Conservation (phyloP, 352 stramenopile species). For the Pythium brachiatum region DNA sequence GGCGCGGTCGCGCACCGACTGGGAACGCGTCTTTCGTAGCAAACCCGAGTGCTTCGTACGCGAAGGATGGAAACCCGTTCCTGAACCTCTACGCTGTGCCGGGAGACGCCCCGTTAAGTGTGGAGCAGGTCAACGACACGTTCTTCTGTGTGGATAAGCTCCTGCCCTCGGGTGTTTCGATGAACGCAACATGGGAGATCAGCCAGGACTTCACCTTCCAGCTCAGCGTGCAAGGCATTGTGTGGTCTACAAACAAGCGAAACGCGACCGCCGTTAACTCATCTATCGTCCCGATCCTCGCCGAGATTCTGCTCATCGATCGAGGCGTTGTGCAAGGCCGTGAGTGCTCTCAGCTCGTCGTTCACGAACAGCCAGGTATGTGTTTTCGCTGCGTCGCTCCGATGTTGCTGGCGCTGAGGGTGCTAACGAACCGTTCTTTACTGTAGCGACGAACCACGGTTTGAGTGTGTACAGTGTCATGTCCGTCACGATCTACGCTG, state of each 20-base stretch:
- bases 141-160: conserved; percentile 78
- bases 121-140: conserved; percentile 55
- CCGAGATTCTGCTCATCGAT: conserved; percentile 63
- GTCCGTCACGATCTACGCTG: conserved; percentile 80
- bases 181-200: conserved; percentile 68
- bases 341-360: conserved; percentile 68
- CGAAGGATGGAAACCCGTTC: conserved; percentile 78
- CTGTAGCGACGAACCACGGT: conserved; percentile 26
- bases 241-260: conserved; percentile 33
- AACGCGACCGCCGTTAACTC: conserved; percentile 18
- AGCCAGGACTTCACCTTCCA: conserved; percentile 71
- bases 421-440: background rate
- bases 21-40: conserved; percentile 51
- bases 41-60: conserved; percentile 44
- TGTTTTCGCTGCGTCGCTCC: background rate
- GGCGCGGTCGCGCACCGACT: conserved; percentile 41
- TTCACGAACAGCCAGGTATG: conserved; percentile 63
- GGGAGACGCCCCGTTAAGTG: conserved; percentile 44
- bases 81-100: conserved; percentile 61
- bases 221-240: conserved; percentile 56
- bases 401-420: background rate
- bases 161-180: conserved; percentile 52
- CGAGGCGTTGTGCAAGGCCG: conserved; percentile 43
- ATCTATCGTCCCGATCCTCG: conserved; percentile 40
- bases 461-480: conserved; percentile 87